Conservation (phyloP, 176 grass and related monocot genomes). For the Eremochloa ophiuroides region DNA sequence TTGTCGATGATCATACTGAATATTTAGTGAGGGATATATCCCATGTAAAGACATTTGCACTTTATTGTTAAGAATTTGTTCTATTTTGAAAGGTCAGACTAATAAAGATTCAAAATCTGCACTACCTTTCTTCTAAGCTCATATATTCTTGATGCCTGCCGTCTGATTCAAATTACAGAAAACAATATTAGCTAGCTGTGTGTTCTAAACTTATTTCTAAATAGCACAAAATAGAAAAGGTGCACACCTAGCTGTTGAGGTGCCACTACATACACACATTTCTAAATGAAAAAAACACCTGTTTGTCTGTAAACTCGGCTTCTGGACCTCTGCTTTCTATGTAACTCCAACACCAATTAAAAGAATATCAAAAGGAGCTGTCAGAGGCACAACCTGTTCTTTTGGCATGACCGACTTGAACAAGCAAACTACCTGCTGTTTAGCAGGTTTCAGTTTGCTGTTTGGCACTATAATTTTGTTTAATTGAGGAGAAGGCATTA, state of each 20-base stretch:
- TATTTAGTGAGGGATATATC: slow-evolving; percentile 41
- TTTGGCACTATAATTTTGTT: background rate
- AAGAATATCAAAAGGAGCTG: background rate
- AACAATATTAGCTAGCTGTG: background rate
- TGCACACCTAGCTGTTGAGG: background rate
- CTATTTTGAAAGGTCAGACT: slow-evolving; percentile 42
- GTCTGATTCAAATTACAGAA: slow-evolving; percentile 24
- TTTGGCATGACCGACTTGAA: background rate
- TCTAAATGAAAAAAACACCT: background rate
- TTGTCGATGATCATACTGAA: slow-evolving; percentile 24
- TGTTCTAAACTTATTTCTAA: background rate
- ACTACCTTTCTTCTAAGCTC: background rate
- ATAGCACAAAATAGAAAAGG: too few species aligned
- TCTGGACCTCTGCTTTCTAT: background rate
- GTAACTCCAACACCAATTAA: background rate
- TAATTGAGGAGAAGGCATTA: background rate
- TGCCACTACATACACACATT: background rate
- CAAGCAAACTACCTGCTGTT: background rate
- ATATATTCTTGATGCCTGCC: slow-evolving; percentile 24
- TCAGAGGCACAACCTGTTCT: background rate
- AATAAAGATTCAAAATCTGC: slow-evolving; percentile 6
- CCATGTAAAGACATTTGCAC: slow-evolving; percentile 33
- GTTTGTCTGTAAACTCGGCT: background rate
- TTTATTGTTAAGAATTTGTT: slow-evolving; percentile 42
- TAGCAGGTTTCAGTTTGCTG: background rate